Base-by-base conservation (phyloP, 2,329 filamentous ascomycete genomes). In the Rhynchosporium secalis region DNA sequence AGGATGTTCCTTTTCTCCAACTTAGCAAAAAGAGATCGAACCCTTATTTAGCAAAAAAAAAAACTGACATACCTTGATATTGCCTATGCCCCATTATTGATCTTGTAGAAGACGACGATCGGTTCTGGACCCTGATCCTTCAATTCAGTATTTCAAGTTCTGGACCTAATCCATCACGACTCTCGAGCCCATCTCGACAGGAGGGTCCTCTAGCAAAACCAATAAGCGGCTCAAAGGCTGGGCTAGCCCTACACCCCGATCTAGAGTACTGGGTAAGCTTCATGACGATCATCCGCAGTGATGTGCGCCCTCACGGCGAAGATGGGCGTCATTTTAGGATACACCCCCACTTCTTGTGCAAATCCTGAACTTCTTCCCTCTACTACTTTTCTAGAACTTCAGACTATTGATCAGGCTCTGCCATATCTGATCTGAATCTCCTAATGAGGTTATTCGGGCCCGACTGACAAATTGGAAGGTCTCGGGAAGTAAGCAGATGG, bases 191-290 rank as follows among this genome's bases (percentile, higher is more conserved):
- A 2, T n/a, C 40, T n/a, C 54, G 54, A 45, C 54, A 56, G 43
- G 45, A 43, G 3, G 9, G 43, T 33, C 54, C 54, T 40, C 12
- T 15, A 36, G 15, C 49, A 36, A 38, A n/a, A 40, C 26, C 31
- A 10, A 12, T 12, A 31, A 31, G 54, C 38, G 54, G 38, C 54
- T 56, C 5, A 45, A 45, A 45, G 45, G 52, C 38, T 56, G 43
- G 26, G 54, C 54, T 56, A 56, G 26, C 54, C 38, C 41, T 46
- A n/a, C 26, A 43, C 3, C 41, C 54, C 54, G 38, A 46, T 33
- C 54, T 40, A 45, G 40, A 10, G 7, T 5, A 15, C 31, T 46
- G 38, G 54, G 54, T 26, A 41, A 1, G 33, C 33, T 40, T 38
- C 28, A n/a, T 20, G 33, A 31, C 20, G 33, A 52, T 52, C 49